Evolutionary conservation across 2,329 filamentous ascomycete genomes (phyloP), one percentile per base, ranked within the genome.

Genomic region (Ascochyta viciae-villosae): DNA sequence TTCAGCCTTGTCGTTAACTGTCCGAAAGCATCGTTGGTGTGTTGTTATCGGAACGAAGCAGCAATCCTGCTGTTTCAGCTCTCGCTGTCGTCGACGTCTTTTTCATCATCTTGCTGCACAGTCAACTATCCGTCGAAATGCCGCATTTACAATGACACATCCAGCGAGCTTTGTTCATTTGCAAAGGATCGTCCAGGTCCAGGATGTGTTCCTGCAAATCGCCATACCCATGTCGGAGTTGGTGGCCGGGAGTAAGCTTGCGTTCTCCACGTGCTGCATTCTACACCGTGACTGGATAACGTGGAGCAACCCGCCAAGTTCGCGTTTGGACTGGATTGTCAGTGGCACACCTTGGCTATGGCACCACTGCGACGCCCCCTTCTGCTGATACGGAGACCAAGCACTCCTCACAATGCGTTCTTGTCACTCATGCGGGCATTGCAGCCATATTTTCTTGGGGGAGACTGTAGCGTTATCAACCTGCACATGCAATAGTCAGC

Each of bases 331-430:
- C 55, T 62, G 57, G 60, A 56, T 52, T 42, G 43, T 45, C 62
- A 59, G 57, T 61, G 56, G 51, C 58, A 60, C 53, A 61, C 58
- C 65, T 68, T 66, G 64, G 65, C 63, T 49, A 45, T 57, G 49
- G 48, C 50, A 47, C 53, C 54, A 58, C 40, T 56, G 59, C 61
- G 24, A 54, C 54, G 52, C 55, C 50, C 54, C 58, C 57, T 61
- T 49, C 54, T 42, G 56, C 53, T 61, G 60, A 62, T 51, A 60
- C 54, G 52, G 57, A 60, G 52, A 42, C 52, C 54, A 56, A 54
- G 58, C 40, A 50, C 53, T 57, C 50, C 52, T 54, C 53, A 60
- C 51, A 60, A 65, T 65, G 64, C 59, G 61, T 63, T 59, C 41
- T 62, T 50, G 60, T 64, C 63, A 62, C 61, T 43, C 49, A 65